Evolutionary conservation across 257 asterid genomes (phyloP), one percentile per base, ranked within the genome.

Genomic region (Solanum sitiens): DNA sequence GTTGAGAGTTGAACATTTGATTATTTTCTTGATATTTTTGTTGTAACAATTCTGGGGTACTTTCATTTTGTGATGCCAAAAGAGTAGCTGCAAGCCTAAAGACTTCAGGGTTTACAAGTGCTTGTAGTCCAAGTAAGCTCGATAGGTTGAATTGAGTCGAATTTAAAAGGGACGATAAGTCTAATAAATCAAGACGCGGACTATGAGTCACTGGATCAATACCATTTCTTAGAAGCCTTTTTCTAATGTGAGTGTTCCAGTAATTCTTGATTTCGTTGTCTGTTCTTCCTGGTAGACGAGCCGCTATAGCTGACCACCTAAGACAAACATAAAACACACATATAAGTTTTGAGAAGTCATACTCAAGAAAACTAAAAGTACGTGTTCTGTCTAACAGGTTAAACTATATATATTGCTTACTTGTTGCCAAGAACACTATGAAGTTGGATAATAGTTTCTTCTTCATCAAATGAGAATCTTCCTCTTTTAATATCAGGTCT

Each of bases 401-500:
- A 33, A 8, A 2, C 15, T 72, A 8, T 33, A 72, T 71, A 35
- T 35, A 73, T 20, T 56, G 68, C 94, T 91, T 93, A 95, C 98
- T 95, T 95, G 93, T 95, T 95, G 86, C 98, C 98, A 84, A 94
- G 96, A 90, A 93, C 92, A 76, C 98, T 93, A 14, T 94, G 98
- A 37, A 95, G 95, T 89, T 95, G 98, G 40, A 95, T 93, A 8
- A 95, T 94, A 33, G 96, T 80, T 90, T 95, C 98, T 87, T 95
- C 98, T 87, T 95, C 98, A 83, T 95, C 98, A 88, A 94, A 95
- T 2, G 98, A 94, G 87, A 95, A 95, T 76, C 98, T 87, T 86
- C 98, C 98, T 88, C 98, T 89, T 91, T 94, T 95, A 88, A 95
- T 95, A 90, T 95, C 98, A 15, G 98, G 98, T 90, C 98, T 93